A percentile compares a stretch with the other conserved stretches of the same genome.
Evolutionary conservation across 1,284 basidiomycete species (phyloP).

Genomic region (Coriolopsis trogii): DNA sequence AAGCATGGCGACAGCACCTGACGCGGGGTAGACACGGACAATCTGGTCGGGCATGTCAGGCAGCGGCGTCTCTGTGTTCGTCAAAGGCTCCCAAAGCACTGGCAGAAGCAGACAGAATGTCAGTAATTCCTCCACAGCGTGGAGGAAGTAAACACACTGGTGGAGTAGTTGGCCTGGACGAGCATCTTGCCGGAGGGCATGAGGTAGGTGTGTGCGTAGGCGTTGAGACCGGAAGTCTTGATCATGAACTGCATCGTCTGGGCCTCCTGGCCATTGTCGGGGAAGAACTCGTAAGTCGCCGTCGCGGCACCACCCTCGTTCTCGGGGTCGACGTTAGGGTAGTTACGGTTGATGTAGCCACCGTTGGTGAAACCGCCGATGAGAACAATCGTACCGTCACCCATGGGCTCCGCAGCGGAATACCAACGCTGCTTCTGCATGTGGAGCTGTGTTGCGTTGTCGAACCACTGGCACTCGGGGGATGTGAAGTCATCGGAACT

Average conservation of each 20-base stretch:
- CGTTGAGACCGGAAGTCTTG: slow-evolving; percentile 86
- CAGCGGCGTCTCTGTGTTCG: slow-evolving; percentile 62
- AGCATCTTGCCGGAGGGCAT: slow-evolving; percentile 85
- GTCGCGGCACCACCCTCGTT: slow-evolving; percentile 69
- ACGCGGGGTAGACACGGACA: slow-evolving; percentile 90
- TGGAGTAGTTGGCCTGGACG: slow-evolving; percentile 84
- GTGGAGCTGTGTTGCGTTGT: slow-evolving; percentile 64
- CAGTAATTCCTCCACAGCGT: slow-evolving; percentile 1
- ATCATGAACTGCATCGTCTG: slow-evolving; percentile 79
- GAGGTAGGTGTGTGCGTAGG: slow-evolving; percentile 86
- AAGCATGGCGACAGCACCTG: slow-evolving; percentile 88
- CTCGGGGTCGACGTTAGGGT: slow-evolving; percentile 65
- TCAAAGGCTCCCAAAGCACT: slow-evolving; percentile 68
- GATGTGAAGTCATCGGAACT: slow-evolving; percentile 49
- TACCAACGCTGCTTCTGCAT: slow-evolving; percentile 89
- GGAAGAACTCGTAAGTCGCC: slow-evolving; percentile 83
- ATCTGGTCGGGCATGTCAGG: slow-evolving; percentile 69
- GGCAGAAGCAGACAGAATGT: neutral
- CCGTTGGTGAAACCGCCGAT: slow-evolving; percentile 86
- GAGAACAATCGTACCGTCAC: slow-evolving; percentile 68
- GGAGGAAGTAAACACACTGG: slow-evolving; percentile 48
- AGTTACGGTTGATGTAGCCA: slow-evolving; percentile 87
- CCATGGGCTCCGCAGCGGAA: slow-evolving; percentile 80
- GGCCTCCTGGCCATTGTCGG: slow-evolving; percentile 52
- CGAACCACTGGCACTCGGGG: slow-evolving; percentile 75